Conservation (phyloP, 768 basidiomycete genomes). For the Trametes coccinea region DNA sequence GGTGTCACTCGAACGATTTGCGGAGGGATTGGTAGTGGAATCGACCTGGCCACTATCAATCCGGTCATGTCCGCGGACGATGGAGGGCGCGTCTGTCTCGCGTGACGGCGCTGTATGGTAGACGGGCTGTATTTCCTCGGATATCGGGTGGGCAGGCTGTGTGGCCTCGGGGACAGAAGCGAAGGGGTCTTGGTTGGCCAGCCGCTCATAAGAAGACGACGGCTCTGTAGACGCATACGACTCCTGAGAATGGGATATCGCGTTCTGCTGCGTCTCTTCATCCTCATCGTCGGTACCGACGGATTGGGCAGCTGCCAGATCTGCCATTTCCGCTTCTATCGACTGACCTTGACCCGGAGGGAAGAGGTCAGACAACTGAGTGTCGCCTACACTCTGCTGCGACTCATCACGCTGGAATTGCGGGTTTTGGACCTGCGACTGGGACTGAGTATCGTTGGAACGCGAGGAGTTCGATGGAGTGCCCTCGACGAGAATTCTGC, state of each 20-base stretch:
- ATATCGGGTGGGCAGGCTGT: constrained; percentile 12
- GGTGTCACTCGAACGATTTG: background rate
- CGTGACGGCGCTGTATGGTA: constrained; percentile 5
- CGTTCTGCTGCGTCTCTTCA: background rate
- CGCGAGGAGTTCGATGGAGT: constrained; percentile 45
- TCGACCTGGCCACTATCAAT: constrained; percentile 14
- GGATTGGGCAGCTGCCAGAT: background rate
- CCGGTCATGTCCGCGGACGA: background rate
- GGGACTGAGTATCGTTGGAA: constrained; percentile 41
- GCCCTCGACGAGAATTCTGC: constrained; percentile 47
- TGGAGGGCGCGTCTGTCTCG: background rate
- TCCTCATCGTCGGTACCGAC: background rate
- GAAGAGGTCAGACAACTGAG: constrained; percentile 14
- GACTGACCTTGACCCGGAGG: constrained; percentile 13
- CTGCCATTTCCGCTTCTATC: background rate
- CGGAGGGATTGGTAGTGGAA: constrained; percentile 3
- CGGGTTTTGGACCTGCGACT: background rate
- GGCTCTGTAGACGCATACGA: constrained; percentile 19
- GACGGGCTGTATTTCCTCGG: background rate
- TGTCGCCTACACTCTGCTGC: background rate
- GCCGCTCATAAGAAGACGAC: constrained; percentile 19
- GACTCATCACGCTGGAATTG: background rate
- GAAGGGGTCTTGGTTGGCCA: constrained; percentile 16
- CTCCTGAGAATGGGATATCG: background rate
- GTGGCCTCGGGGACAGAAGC: constrained; percentile 12